Evolutionary conservation across 1,284 basidiomycete species (phyloP), one percentile per base, ranked within the genome.

Genomic region (Rhodotorula glutinis): DNA sequence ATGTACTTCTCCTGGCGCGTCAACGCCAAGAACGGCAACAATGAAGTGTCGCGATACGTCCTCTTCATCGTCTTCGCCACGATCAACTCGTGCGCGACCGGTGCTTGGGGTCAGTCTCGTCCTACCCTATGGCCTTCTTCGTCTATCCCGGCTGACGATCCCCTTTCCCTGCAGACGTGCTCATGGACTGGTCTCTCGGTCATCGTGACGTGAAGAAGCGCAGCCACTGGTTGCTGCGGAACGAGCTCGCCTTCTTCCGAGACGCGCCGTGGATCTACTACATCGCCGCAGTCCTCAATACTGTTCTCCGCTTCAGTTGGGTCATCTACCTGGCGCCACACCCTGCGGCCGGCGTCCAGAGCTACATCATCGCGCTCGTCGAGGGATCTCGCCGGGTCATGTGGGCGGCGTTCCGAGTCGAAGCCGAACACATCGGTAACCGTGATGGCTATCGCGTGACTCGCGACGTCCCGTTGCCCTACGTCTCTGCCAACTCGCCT

Each of bases 101-200:
- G 61, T 1, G 27, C 69, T 1, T 73, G 69, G 71, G 71, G 69
- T 70, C 25, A 30, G 65, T 29, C 38, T 10, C n/a, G n/a, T n/a
- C n/a, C n/a, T n/a, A n/a, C n/a, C n/a, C 29, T 11, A 2, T 19
- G 4, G 14, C 19, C 23, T n/a, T 33, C 10, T n/a, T 16, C 4
- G 17, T 4, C 8, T 29, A 2, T 25, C 23, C 47, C 10, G 43
- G 27, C n/a, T 38, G 38, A 5, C 23, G 29, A 2, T 9, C 29
- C 14, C 13, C 7, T 4, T 23, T 8, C n/a, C 14, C 17, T 5
- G 25, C 49, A 67, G 73, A 75, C 30, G 30, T 73, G 27, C 51
- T 71, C 38, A 72, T 76, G 70, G 75, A 76, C 51, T 76, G 75
- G 75, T 73, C 72, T 21, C 66, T 76, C 25, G 56, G 67, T 25